These are phyloP conservation scores for Medicago lupulina DNA, from an alignment of 306 rosid genomes.

Conservation along the genomic window DNA sequence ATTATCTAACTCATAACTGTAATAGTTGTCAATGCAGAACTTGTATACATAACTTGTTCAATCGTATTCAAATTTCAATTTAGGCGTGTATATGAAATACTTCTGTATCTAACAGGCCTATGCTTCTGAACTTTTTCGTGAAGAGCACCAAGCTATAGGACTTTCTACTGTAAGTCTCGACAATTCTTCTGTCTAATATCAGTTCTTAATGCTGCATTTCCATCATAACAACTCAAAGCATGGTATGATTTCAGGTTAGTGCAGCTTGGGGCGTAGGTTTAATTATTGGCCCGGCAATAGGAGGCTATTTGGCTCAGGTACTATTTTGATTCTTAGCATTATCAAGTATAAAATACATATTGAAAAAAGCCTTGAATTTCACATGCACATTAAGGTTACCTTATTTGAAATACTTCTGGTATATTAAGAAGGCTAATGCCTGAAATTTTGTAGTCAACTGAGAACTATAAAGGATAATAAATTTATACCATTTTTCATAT, in stretches of 20 bases:
- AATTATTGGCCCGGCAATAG: conserved; percentile 88
- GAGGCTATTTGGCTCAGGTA: conserved; percentile 94
- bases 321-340: conserved; percentile 18
- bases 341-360: background rate
- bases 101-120: conserved; percentile 69
- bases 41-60: too few relatives aligned
- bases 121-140: conserved; percentile 68
- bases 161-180: conserved; percentile 71
- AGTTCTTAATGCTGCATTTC: background rate
- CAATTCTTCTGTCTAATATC: background rate
- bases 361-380: conserved; percentile 12
- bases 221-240: conserved; percentile 23
- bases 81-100: conserved; percentile 1
- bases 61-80: background rate
- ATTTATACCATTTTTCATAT: too few relatives aligned
- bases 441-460: too few relatives aligned
- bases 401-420: too few relatives aligned
- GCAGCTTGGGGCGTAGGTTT: conserved; percentile 83
- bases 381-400: too few relatives aligned
- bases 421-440: too few relatives aligned
- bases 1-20: too few relatives aligned
- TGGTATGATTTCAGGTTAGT: conserved; percentile 61
- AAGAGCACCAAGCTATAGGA: conserved; percentile 82
- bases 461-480: too few relatives aligned
- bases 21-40: too few relatives aligned